Conservation (phyloP, 2,329 filamentous ascomycete species). For the Colletotrichum somersetense region DNA sequence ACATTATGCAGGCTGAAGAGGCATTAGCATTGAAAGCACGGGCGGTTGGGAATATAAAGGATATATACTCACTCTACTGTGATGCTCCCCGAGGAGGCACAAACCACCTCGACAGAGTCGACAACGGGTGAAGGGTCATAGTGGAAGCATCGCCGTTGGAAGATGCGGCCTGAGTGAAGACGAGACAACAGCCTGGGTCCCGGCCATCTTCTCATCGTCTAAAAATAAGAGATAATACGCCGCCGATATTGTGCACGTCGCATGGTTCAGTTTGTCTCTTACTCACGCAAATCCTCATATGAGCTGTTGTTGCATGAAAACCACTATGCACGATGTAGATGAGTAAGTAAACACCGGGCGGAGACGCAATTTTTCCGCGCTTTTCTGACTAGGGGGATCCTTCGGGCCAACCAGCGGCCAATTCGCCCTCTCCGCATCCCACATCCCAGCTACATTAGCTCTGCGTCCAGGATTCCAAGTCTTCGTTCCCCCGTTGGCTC, state of each 20-base stretch:
- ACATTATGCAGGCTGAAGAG: slow-evolving; percentile 63
- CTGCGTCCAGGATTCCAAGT: slow-evolving; percentile 18
- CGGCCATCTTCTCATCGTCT: slow-evolving; percentile 41
- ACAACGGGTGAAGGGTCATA: slow-evolving; percentile 42
- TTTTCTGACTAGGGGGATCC: neutral
- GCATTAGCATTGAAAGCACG: slow-evolving; percentile 42
- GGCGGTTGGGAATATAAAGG: neutral
- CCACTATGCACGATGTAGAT: slow-evolving; percentile 14
- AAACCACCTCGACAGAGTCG: slow-evolving; percentile 60
- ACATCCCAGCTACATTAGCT: slow-evolving; percentile 6
- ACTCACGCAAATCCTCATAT: neutral
- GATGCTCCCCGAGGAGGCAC: slow-evolving; percentile 63
- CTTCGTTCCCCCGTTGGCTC: slow-evolving; percentile 14
- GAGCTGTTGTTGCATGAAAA: neutral
- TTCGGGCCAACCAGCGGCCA: slow-evolving; percentile 18
- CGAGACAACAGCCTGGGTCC: slow-evolving; percentile 31
- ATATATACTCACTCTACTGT: slow-evolving; percentile 62
- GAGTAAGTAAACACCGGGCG: neutral
- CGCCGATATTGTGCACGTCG: neutral
- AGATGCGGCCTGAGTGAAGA: slow-evolving; percentile 24
- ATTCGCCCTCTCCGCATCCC: slow-evolving; percentile 1
- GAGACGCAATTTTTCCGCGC: slow-evolving; percentile 28
- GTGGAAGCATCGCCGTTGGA: slow-evolving; percentile 37
- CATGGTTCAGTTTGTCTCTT: slow-evolving; percentile 5
- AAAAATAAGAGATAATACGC: slow-evolving; percentile 2